Evolutionary conservation across 1,284 basidiomycete species (phyloP).

Genomic region (Cryptococcus maquisensis): DNA sequence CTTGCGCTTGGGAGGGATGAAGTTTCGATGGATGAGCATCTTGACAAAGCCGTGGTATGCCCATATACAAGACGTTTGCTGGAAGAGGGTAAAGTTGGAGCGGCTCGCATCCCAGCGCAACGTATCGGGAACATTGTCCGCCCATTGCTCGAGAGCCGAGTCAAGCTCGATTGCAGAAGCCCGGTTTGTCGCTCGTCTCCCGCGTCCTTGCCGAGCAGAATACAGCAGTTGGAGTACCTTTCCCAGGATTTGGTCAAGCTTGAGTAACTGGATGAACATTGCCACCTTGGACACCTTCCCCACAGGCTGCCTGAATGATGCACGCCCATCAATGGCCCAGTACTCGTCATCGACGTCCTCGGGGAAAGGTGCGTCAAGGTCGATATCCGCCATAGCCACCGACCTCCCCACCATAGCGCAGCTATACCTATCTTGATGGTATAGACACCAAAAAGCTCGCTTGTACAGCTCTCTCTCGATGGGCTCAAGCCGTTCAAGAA

Average conservation of each 20-base stretch:
- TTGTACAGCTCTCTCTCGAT: slow-evolving; percentile 66
- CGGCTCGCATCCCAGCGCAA: slow-evolving; percentile 69
- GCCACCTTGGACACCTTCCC: slow-evolving; percentile 52
- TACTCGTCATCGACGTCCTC: slow-evolving; percentile 81
- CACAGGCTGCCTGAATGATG: slow-evolving; percentile 58
- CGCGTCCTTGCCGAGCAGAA: slow-evolving; percentile 59
- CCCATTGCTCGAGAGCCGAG: slow-evolving; percentile 66
- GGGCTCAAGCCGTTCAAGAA: slow-evolving; percentile 33
- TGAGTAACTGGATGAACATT: slow-evolving; percentile 64
- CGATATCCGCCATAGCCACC: slow-evolving; percentile 76
- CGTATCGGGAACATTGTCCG: slow-evolving; percentile 66
- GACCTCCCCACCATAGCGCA: slow-evolving; percentile 74
- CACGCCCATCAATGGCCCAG: slow-evolving; percentile 57
- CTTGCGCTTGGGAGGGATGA: slow-evolving; percentile 58
- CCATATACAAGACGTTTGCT: slow-evolving; percentile 66
- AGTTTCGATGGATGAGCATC: slow-evolving; percentile 74
- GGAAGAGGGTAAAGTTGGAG: slow-evolving; percentile 60
- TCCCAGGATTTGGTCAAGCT: slow-evolving; percentile 66
- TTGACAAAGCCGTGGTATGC: slow-evolving; percentile 60
- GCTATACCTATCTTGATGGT: slow-evolving; percentile 53
- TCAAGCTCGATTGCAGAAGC: slow-evolving; percentile 66
- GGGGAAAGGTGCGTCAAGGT: slow-evolving; percentile 72
- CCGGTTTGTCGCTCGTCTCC: slow-evolving; percentile 59
- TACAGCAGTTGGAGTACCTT: slow-evolving; percentile 70
- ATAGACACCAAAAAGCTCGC: slow-evolving; percentile 68